phyloP scores from a whole-genome alignment of 257 asterid species.

The Echium plantagineum region DNA sequence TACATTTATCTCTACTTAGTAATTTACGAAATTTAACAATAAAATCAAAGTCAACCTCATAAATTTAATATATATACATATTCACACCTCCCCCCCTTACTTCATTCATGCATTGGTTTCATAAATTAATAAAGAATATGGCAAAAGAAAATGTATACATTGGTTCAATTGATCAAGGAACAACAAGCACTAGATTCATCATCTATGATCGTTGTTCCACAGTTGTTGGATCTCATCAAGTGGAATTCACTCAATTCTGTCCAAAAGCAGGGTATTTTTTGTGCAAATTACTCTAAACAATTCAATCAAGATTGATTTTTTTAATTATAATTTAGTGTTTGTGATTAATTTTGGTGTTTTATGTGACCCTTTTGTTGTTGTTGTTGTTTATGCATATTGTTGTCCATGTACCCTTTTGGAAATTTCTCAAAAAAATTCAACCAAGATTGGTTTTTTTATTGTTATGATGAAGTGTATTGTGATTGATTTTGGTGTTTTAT shows the following conservation, averaged over 20 bases:
- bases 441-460: background rate
- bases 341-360: too few relatives aligned
- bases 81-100: too few relatives aligned
- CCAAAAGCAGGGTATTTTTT: constrained; percentile 69
- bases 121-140: constrained; percentile 11
- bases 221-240: constrained; percentile 72
- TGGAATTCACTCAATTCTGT: constrained; percentile 82
- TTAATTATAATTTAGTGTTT: too few relatives aligned
- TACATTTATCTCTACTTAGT: too few relatives aligned
- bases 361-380: too few relatives aligned
- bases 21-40: too few relatives aligned
- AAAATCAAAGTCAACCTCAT: too few relatives aligned
- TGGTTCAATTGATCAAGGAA: constrained; percentile 92
- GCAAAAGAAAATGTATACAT: constrained; percentile 39
- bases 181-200: constrained; percentile 90
- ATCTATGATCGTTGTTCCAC: constrained; percentile 60
- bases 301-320: background rate
- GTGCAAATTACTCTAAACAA: background rate
- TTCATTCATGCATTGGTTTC: too few relatives aligned
- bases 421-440: background rate
- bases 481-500: too few relatives aligned
- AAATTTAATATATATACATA: too few relatives aligned
- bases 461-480: too few relatives aligned
- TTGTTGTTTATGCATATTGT: too few relatives aligned
- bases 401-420: background rate